Percentiles rank a stretch among this genome's conserved stretches.
Conservation (phyloP, 2,329 filamentous ascomycete genomes). For the Penicillium janthinellum region DNA sequence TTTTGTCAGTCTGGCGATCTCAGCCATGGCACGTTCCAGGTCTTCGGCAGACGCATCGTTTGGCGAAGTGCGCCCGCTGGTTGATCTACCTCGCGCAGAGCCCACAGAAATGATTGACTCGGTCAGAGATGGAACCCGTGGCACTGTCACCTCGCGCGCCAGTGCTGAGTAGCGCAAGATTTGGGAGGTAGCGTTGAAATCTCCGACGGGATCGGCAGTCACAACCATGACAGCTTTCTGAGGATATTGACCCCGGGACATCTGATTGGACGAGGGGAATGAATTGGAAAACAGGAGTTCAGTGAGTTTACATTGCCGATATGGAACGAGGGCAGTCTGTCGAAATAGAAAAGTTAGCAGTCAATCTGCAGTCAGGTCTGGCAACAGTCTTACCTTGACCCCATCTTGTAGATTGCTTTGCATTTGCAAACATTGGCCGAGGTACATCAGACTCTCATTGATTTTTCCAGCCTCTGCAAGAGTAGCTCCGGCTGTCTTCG, state of each 20-base stretch:
- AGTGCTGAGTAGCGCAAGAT: constrained; percentile 93
- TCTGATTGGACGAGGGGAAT: constrained; percentile 65
- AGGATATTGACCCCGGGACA: constrained; percentile 61
- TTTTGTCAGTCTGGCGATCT: constrained; percentile 76
- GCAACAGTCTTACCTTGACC: constrained; percentile 63
- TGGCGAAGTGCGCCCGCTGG: constrained; percentile 48
- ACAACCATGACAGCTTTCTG: constrained; percentile 96
- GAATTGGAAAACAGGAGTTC: constrained; percentile 87
- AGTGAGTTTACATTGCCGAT: constrained; percentile 81
- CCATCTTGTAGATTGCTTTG: constrained; percentile 77
- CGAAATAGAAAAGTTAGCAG: constrained; percentile 18
- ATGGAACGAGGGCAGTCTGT: constrained; percentile 73
- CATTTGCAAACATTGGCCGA: constrained; percentile 95
- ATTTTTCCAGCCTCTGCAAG: constrained; percentile 97
- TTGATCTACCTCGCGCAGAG: constrained; percentile 36
- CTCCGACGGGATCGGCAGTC: constrained; percentile 86
- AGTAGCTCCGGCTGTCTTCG: constrained; percentile 90
- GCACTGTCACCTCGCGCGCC: constrained; percentile 88
- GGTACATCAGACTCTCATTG: constrained; percentile 97
- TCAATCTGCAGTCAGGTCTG: not conserved
- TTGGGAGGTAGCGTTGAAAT: constrained; percentile 96
- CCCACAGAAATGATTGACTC: constrained; percentile 61
- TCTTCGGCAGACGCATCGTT: constrained; percentile 58
- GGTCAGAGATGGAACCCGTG: constrained; percentile 80
- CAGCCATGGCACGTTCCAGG: constrained; percentile 77